Percentiles rank a stretch among this genome's conserved stretches.
phyloP scores from a whole-genome alignment of 2,329 filamentous ascomycete species.

The Scopulariopsis brevicaulis region DNA sequence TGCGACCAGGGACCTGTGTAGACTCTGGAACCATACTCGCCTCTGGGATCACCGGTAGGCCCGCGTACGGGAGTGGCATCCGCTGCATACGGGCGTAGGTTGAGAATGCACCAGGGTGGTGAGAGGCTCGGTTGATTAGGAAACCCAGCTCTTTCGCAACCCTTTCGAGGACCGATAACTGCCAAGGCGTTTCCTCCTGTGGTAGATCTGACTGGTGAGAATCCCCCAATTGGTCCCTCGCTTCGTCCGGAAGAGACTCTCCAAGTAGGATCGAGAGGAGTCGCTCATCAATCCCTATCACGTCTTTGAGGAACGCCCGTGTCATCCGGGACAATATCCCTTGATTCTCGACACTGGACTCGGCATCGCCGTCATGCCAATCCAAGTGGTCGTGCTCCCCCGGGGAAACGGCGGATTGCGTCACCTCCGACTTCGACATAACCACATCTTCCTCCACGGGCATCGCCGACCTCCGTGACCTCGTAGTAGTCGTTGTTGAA shows the following conservation, averaged over 20 bases:
- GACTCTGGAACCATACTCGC: slow-evolving; percentile 14
- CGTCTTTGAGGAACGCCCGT: slow-evolving; percentile 72
- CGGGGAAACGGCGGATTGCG: neutral
- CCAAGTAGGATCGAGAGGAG: slow-evolving; percentile 80
- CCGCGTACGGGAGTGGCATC: slow-evolving; percentile 63
- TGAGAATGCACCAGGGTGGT: slow-evolving; percentile 77
- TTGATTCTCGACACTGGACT: slow-evolving; percentile 40
- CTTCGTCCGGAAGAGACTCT: slow-evolving; percentile 18
- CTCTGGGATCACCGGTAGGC: slow-evolving; percentile 56
- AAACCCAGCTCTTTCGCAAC: slow-evolving; percentile 80
- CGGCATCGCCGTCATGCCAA: slow-evolving; percentile 40
- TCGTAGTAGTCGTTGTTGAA: slow-evolving; percentile 25
- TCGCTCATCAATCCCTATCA: slow-evolving; percentile 84
- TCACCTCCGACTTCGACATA: slow-evolving; percentile 19
- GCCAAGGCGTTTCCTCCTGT: slow-evolving; percentile 45
- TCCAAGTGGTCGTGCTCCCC: slow-evolving; percentile 21
- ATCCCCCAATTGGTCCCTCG: slow-evolving; percentile 6
- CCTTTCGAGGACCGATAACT: slow-evolving; percentile 67
- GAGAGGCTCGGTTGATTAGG: slow-evolving; percentile 68
- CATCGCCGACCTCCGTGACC: neutral
- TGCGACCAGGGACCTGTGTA: slow-evolving; percentile 12
- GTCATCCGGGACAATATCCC: slow-evolving; percentile 75
- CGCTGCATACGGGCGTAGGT: slow-evolving; percentile 61
- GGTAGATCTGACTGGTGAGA: slow-evolving; percentile 15
- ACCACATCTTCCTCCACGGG: neutral